Evolutionary conservation across 192 early-diverging fungal species (phyloP), one percentile per base, ranked within the genome.

Genomic region (Umbelopsis sp.): DNA sequence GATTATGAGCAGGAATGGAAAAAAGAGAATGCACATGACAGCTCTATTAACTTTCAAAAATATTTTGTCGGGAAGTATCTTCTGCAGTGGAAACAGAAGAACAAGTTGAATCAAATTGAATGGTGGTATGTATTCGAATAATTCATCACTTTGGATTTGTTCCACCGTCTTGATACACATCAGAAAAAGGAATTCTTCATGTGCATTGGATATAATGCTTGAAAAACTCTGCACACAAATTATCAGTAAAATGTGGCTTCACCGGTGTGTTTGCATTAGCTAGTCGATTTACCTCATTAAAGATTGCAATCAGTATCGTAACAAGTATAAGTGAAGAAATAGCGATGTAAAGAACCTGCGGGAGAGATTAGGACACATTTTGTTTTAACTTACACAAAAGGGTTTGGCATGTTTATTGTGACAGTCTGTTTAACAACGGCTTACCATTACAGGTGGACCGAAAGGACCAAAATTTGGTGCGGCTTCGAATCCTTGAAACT

Each of bases 151-250:
- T 41, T 78, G 78, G 50, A 82, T 77, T 25, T 82, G 71, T 22
- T 82, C 81, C 71, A 82, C 75, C 24, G 78, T 77, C 49, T 82
- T 82, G 74, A 82, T 77, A 21, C 74, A 79, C 36, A 78, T 78
- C 51, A 82, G 44, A 51, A 76, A 82, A 59, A 82, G 78, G 56
- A 78, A 82, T 52, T 82, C 81, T 62, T 82, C 81, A 38, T 82
- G 74, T 41, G 81, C 81, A 20, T 82, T 82, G 9, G 74, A 73
- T 66, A 77, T 82, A 34, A 82, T 77, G 65, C 75, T 73, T 25
- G 10, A 51, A 43, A 71, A 71, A 24, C 70, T 71, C 53, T 69
- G 26, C 11, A 0, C 20, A 69, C 31, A 5, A n/a, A 49, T 49
- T 6, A 49, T 16, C 0, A 25, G 4, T 34, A 3, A 12, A 36